These are phyloP conservation scores for Cryptococcus jaspeensis DNA, from an alignment of 1,284 basidiomycete species.

Conservation along the genomic window DNA sequence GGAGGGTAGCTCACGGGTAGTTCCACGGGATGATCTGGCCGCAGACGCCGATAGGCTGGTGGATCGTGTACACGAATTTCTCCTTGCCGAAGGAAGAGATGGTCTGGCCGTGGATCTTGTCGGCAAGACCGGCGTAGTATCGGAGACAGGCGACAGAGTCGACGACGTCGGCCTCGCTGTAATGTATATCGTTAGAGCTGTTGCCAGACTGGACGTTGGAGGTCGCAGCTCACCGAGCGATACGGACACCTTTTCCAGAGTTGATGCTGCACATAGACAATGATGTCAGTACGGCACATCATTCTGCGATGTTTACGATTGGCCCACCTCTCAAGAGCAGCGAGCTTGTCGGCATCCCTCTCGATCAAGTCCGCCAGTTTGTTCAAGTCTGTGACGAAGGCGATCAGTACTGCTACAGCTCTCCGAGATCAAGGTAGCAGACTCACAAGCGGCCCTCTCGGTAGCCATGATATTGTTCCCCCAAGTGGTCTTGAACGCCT, in stretches of 20 bases:
- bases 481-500: conserved; percentile 81
- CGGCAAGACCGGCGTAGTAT: conserved; percentile 59
- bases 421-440: background rate
- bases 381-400: conserved; percentile 59
- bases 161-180: conserved; percentile 55
- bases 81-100: conserved; percentile 55
- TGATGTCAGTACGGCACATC: background rate
- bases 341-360: conserved; percentile 66
- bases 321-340: conserved; percentile 64
- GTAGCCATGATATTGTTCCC: conserved; percentile 80
- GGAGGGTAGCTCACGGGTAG: conserved; percentile 49
- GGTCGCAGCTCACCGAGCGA: conserved; percentile 60
- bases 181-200: background rate
- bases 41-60: conserved; percentile 89
- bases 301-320: too few species aligned
- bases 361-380: conserved; percentile 92
- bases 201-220: background rate
- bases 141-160: conserved; percentile 68
- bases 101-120: conserved; percentile 81
- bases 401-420: background rate
- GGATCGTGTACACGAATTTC: conserved; percentile 76
- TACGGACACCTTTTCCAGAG: conserved; percentile 78
- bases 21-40: conserved; percentile 77
- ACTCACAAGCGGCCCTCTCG: conserved; percentile 61
- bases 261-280: conserved; percentile 55